Evolutionary conservation across 495 filamentous ascomycete species (phyloP).

Genomic region (Copromyces sp.): DNA sequence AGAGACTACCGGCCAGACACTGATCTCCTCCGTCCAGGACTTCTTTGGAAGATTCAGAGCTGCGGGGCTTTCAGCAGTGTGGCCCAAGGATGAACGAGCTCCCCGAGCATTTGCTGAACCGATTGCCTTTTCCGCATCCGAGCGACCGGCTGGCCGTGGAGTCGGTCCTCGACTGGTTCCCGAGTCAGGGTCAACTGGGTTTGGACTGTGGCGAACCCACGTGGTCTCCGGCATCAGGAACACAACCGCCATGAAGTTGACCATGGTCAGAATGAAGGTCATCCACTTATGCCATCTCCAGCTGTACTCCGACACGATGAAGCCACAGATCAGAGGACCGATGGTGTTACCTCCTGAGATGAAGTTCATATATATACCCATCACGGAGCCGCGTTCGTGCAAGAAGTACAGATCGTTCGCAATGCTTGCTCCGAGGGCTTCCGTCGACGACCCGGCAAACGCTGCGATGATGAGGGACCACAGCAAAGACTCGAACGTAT

Average conservation of each 20-base stretch:
- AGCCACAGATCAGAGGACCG: slow-evolving; percentile 31
- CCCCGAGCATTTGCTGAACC: background rate
- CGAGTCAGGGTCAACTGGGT: background rate
- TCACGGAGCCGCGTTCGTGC: slow-evolving; percentile 31
- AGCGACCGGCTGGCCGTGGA: background rate
- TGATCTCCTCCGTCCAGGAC: slow-evolving; percentile 18
- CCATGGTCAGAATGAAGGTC: slow-evolving; percentile 19
- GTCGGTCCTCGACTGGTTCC: background rate
- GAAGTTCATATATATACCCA: slow-evolving; percentile 33
- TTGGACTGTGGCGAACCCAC: slow-evolving; percentile 19
- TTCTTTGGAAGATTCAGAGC: slow-evolving; percentile 11
- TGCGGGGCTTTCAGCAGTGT: background rate
- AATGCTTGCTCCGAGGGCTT: slow-evolving; percentile 28
- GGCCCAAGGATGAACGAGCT: background rate
- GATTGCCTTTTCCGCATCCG: background rate
- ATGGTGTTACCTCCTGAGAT: slow-evolving; percentile 29
- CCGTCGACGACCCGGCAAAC: slow-evolving; percentile 27
- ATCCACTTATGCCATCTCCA: slow-evolving; percentile 34
- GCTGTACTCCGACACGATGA: slow-evolving; percentile 25
- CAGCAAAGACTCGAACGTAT: slow-evolving; percentile 22
- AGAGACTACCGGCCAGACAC: slow-evolving; percentile 17
- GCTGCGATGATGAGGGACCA: slow-evolving; percentile 28
- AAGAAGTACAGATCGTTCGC: slow-evolving; percentile 35
- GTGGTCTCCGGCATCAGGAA: slow-evolving; percentile 32
- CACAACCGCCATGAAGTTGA: slow-evolving; percentile 26